A percentile compares a stretch with the other conserved stretches of the same genome.
These are phyloP conservation scores for Fusarium sp. DNA, from an alignment of 2,329 filamentous ascomycete genomes.

Conservation along the genomic window DNA sequence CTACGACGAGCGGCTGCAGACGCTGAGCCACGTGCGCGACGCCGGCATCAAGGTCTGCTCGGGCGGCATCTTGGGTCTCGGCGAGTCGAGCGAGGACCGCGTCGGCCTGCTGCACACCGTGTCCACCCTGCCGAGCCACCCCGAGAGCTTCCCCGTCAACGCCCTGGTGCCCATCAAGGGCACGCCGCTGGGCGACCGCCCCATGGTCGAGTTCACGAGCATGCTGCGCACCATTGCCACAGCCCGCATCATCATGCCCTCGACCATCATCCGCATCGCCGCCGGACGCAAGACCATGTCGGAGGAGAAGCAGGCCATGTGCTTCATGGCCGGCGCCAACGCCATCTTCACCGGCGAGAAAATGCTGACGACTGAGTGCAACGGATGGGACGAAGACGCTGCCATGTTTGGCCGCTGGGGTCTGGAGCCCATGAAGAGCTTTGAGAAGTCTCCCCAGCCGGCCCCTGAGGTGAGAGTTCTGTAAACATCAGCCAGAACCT, in stretches of 20 bases:
- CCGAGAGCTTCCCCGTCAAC: conserved; percentile 92
- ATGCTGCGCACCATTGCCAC: conserved; percentile 87
- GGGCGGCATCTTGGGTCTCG: conserved; percentile 87
- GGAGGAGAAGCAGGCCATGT: conserved; percentile 89
- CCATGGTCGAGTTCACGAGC: conserved; percentile 80
- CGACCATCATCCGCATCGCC: conserved; percentile 87
- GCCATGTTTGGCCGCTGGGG: conserved; percentile 88
- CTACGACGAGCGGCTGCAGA: conserved; percentile 88
- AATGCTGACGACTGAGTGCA: conserved; percentile 93
- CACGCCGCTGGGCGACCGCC: conserved; percentile 82
- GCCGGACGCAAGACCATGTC: conserved; percentile 86
- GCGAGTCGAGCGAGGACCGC: conserved; percentile 82
- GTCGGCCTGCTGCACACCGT: conserved; percentile 87
- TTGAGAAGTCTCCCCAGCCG: conserved; percentile 50
- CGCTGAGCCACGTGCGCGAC: conserved; percentile 82
- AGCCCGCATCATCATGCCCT: conserved; percentile 84
- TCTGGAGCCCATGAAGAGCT: conserved; percentile 78
- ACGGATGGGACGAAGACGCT: conserved; percentile 89
- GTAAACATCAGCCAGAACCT: conserved; percentile 10
- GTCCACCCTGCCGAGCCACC: conserved; percentile 82
- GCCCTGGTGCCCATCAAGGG: conserved; percentile 91
- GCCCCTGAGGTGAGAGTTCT: conserved; percentile 43
- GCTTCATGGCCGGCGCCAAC: conserved; percentile 92
- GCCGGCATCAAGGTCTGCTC: conserved; percentile 93
- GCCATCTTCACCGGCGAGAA: conserved; percentile 97